Evolutionary conservation across 1,284 basidiomycete genomes (phyloP).

Genomic region (Stereum hirsutum): DNA sequence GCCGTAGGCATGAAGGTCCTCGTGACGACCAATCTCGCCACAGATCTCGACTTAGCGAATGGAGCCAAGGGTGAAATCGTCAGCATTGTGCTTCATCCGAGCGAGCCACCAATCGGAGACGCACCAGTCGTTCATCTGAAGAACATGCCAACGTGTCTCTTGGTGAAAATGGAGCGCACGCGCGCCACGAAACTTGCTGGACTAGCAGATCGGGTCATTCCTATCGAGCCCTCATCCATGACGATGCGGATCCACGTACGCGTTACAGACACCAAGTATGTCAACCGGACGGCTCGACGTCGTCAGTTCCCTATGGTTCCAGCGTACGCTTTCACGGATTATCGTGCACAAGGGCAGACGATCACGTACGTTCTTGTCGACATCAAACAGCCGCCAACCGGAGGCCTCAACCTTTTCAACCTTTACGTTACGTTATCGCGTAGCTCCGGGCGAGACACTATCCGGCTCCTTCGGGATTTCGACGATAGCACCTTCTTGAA

Average conservation of each 20-base stretch:
- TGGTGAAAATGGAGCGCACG: neutral
- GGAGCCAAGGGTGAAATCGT: neutral
- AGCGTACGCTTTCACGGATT: neutral
- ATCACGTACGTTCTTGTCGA: neutral
- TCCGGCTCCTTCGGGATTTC: neutral
- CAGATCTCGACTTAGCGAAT: slow-evolving; percentile 22
- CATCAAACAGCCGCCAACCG: neutral
- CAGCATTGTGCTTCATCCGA: neutral
- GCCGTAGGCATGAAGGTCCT: slow-evolving; percentile 33
- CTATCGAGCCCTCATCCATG: neutral
- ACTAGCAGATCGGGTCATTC: neutral
- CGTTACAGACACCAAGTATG: neutral
- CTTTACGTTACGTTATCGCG: neutral
- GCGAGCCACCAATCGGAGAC: neutral
- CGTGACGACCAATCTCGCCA: slow-evolving; percentile 30
- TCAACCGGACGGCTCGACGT: neutral
- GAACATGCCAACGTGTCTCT: neutral
- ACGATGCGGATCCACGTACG: neutral
- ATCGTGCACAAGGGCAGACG: neutral
- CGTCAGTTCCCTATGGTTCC: neutral
- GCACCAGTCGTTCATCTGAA: neutral
- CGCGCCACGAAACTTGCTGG: neutral
- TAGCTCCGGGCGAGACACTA: neutral
- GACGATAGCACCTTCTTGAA: neutral
- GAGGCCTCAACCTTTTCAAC: neutral